Evolutionary conservation across 2,329 filamentous ascomycete species (phyloP).

Genomic region (Xylariaceae sp.): DNA sequence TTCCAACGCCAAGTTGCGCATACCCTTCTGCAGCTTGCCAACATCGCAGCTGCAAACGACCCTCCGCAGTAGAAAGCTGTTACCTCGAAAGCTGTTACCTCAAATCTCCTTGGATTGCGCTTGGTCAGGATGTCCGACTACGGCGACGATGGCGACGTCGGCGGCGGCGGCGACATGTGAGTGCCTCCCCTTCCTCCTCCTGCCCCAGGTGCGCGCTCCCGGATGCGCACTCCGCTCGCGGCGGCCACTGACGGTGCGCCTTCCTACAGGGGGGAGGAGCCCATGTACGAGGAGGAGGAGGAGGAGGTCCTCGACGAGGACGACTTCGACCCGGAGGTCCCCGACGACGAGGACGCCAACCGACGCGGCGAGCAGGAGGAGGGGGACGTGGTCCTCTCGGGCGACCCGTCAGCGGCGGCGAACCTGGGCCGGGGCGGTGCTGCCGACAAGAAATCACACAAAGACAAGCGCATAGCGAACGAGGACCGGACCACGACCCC

Average conservation of each 20-base stretch:
- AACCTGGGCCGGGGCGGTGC: constrained; percentile 43
- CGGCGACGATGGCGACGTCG: constrained; percentile 23
- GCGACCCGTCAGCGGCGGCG: constrained; percentile 54
- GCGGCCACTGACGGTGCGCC: constrained; percentile 9
- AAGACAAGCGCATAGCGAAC: constrained; percentile 84
- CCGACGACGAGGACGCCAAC: constrained; percentile 42
- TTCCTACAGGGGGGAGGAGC: constrained; percentile 56
- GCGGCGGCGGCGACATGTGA: constrained; percentile 13
- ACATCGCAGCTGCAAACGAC: constrained; percentile 6
- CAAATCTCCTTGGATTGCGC: constrained; percentile 3
- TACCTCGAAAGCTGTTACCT: constrained; percentile 4
- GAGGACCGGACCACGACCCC: constrained; percentile 87
- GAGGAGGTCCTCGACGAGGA: constrained; percentile 52
- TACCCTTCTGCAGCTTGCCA: constrained; percentile 7
- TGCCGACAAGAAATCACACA: constrained; percentile 44
- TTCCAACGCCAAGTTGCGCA: constrained; percentile 10
- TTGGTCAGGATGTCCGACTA: constrained; percentile 22
- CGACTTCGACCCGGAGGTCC: constrained; percentile 47
- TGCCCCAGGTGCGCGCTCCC: constrained; percentile 9
- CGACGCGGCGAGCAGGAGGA: constrained; percentile 48
- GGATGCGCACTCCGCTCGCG: constrained; percentile 13
- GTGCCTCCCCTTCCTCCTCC: constrained; percentile 5
- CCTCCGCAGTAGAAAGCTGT: background rate
- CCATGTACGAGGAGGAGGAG: constrained; percentile 63
- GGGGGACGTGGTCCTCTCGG: constrained; percentile 52